Conservation (phyloP, 192 early-diverging fungal species). For the Globomyces pollinis-pini region DNA sequence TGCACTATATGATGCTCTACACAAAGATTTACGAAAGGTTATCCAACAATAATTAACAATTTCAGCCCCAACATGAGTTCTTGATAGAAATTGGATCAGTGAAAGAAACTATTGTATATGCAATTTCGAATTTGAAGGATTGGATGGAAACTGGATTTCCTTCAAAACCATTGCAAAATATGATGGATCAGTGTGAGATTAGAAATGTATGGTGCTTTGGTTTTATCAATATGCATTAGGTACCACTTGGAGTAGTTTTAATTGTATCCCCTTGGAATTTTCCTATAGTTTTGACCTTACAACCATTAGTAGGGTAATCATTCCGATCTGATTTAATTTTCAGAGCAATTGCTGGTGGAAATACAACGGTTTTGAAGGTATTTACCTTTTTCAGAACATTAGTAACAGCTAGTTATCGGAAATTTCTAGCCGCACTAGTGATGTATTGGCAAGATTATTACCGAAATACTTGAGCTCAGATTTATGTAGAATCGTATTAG, state of each 20-base stretch:
- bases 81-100: constrained; percentile 21
- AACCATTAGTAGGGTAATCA: constrained; percentile 74
- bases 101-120: constrained; percentile 18
- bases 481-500: no score
- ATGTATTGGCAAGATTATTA: constrained; percentile 50
- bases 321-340: no score
- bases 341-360: constrained; percentile 88
- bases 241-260: constrained; percentile 70
- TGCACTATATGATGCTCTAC: constrained; percentile 17
- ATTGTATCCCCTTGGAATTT: constrained; percentile 66
- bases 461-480: constrained; percentile 70
- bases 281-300: constrained; percentile 51
- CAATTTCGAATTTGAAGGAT: neutral
- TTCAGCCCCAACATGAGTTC: neutral
- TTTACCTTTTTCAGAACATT: no score
- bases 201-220: no score
- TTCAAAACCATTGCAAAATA: neutral
- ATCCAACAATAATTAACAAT: no score
- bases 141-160: neutral
- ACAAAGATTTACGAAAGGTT: constrained; percentile 24
- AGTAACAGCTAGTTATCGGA: constrained; percentile 70
- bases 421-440: constrained; percentile 55
- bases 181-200: neutral
- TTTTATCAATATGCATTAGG: no score
- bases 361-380: no score